Conservation (phyloP, 305 asterid genomes). For the Vinca major region DNA sequence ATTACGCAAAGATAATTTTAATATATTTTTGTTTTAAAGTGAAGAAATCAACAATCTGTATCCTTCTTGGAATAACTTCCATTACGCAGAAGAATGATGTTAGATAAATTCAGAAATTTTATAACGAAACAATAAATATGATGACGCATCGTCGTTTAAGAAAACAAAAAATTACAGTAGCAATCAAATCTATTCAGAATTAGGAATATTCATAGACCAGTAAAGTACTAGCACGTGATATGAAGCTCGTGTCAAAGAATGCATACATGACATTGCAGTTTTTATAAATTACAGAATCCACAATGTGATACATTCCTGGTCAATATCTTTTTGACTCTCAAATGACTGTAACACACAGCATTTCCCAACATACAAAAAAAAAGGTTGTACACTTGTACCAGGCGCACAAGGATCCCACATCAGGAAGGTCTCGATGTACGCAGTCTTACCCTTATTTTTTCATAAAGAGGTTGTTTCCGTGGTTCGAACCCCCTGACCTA, state of each 20-base stretch:
- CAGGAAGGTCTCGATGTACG: too few species aligned
- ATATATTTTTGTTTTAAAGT: too few species aligned
- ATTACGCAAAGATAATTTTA: constrained; percentile 2
- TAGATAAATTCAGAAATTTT: not conserved
- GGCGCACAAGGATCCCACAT: too few species aligned
- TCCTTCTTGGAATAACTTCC: too few species aligned
- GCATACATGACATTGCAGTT: not conserved
- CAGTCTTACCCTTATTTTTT: too few species aligned
- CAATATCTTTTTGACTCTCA: not conserved
- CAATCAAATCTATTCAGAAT: not conserved
- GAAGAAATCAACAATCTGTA: not conserved
- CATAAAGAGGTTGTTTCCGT: too few species aligned
- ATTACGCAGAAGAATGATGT: too few species aligned
- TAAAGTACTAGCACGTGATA: not conserved
- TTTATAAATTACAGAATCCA: not conserved
- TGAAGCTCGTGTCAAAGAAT: not conserved
- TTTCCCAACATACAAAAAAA: too few species aligned
- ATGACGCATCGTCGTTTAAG: not conserved
- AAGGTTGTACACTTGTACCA: too few species aligned
- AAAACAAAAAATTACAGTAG: not conserved
- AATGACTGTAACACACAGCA: not conserved
- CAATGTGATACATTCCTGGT: too few species aligned
- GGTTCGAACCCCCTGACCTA: too few species aligned
- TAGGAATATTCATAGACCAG: not conserved
- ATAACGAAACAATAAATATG: not conserved